A percentile compares a stretch with the other conserved stretches of the same genome.
phyloP scores from a whole-genome alignment of 2,329 filamentous ascomycete species.

The Cylindrodendrum hubeiense region DNA sequence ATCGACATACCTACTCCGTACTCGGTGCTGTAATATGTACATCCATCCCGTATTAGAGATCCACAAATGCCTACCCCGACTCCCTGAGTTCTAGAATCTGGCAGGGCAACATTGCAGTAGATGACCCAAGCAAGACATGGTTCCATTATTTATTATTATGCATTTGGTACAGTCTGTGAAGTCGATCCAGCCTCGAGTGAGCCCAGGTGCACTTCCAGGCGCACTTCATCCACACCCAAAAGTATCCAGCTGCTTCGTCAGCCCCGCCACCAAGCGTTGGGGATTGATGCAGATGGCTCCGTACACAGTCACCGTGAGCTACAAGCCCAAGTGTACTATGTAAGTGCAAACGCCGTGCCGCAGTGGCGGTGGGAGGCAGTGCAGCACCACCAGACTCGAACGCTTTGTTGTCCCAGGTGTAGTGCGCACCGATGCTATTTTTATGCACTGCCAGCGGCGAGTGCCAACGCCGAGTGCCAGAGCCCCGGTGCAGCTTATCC shows the following conservation, averaged over 20 bases:
- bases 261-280: neutral
- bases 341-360: neutral
- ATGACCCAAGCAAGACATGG: neutral
- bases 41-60: neutral
- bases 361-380: constrained; percentile 5
- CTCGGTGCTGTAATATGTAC: too few relatives aligned
- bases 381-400: neutral
- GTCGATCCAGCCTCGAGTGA: neutral
- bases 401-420: neutral
- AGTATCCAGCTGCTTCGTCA: neutral
- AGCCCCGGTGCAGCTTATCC: neutral
- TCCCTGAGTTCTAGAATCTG: neutral
- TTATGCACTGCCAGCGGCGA: constrained; percentile 4
- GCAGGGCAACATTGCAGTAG: neutral
- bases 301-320: too few relatives aligned
- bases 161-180: neutral
- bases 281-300: neutral
- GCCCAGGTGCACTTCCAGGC: too few relatives aligned
- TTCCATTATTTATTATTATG: neutral
- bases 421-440: constrained; percentile 6
- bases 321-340: neutral
- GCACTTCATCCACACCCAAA: neutral
- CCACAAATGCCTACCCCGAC: neutral
- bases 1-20: neutral
- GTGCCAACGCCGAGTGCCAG: neutral